Conservation (phyloP, 371 early-diverging fungal genomes). For the Blakeslea trispora region DNA sequence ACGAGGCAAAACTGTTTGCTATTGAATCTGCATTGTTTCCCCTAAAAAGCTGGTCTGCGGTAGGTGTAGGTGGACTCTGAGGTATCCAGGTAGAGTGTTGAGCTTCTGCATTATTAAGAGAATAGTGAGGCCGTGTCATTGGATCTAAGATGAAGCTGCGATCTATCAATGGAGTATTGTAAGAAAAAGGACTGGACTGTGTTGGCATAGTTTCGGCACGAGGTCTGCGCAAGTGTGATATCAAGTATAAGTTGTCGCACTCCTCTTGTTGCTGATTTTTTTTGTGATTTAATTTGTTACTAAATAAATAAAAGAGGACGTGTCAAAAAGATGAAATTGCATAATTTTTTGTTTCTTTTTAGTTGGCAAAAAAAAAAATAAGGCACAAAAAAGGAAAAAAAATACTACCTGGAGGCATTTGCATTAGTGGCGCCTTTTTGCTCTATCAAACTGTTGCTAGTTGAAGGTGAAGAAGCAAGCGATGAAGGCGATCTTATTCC, state of each 20-base stretch:
- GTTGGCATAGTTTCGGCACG: slow-evolving; percentile 76
- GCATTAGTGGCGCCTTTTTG: not conserved
- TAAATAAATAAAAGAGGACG: not conserved
- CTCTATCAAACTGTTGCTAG: not conserved
- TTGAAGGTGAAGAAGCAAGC: slow-evolving; percentile 1
- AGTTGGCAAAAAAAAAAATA: no score
- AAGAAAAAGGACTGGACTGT: slow-evolving; percentile 42
- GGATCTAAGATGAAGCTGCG: not conserved
- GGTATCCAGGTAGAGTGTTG: not conserved
- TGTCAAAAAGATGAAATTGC: no score
- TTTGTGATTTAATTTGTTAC: not conserved
- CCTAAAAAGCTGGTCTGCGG: slow-evolving; percentile 37
- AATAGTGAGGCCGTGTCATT: not conserved
- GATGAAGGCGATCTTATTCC: slow-evolving; percentile 8
- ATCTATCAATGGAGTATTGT: slow-evolving; percentile 28
- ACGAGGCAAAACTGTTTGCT: slow-evolving; percentile 67
- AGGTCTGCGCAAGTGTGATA: slow-evolving; percentile 43
- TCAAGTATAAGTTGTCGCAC: not conserved
- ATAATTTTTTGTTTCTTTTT: not conserved
- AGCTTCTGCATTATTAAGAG: not conserved
- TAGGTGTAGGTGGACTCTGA: slow-evolving; percentile 38
- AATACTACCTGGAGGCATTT: not conserved
- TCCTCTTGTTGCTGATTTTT: slow-evolving; percentile 1
- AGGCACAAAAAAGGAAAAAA: not conserved
- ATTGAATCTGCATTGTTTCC: slow-evolving; percentile 46